These are phyloP conservation scores for Epichloe amarillans DNA, from an alignment of 2,329 filamentous ascomycete genomes.

Conservation along the genomic window DNA sequence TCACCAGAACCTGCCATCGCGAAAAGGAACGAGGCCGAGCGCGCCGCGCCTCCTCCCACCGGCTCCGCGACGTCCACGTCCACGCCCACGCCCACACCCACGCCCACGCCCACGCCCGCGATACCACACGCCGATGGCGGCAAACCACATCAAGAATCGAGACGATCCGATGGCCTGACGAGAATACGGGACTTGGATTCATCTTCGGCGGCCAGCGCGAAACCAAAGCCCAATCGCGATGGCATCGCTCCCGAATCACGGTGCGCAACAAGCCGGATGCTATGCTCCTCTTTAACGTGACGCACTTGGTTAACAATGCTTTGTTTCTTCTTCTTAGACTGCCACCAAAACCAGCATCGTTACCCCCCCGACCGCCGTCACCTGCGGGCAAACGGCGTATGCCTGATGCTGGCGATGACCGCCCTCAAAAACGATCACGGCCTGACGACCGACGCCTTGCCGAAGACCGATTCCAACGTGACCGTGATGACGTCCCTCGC, in stretches of 20 bases:
- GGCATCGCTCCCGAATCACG: constrained; percentile 4
- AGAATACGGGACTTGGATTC: constrained; percentile 5
- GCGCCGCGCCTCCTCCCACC: constrained; percentile 13
- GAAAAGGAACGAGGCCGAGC: constrained; percentile 20
- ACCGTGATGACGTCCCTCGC: constrained; percentile 20
- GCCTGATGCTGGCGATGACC: constrained; percentile 31
- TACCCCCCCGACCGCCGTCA: constrained; percentile 25
- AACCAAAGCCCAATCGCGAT: constrained; percentile 4
- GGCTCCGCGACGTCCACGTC: neutral
- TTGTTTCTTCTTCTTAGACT: constrained; percentile 13
- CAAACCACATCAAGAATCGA: constrained; percentile 3
- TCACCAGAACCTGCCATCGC: constrained; percentile 21
- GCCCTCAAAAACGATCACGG: constrained; percentile 33
- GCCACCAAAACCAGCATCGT: constrained; percentile 23
- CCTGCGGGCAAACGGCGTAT: constrained; percentile 34
- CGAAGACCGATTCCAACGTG: constrained; percentile 20
- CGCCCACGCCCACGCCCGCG: constrained; percentile 8
- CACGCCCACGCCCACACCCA: constrained; percentile 4
- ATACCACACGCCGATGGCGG: neutral
- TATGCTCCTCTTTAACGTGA: neutral
- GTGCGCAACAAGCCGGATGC: constrained; percentile 4
- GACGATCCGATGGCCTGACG: constrained; percentile 7
- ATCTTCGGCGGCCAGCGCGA: neutral
- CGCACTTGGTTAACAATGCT: neutral
- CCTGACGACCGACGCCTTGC: constrained; percentile 21